A percentile compares a stretch with the other conserved stretches of the same genome.
These are phyloP conservation scores for Mycena filopes DNA, from an alignment of 768 basidiomycete genomes.

Conservation along the genomic window DNA sequence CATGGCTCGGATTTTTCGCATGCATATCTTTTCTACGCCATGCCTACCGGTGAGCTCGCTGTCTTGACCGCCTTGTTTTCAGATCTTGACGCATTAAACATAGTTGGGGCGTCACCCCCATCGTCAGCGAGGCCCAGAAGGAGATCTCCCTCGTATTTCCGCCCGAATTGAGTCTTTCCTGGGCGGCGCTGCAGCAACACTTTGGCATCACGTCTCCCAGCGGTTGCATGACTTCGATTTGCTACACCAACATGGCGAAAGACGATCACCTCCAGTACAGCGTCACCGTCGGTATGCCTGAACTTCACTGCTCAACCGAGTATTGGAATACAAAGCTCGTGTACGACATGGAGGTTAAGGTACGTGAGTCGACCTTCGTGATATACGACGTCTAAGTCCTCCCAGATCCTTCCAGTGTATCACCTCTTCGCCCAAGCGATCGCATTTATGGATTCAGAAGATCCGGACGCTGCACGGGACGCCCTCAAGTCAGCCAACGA, in stretches of 20 bases:
- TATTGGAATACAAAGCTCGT: conserved; percentile 28
- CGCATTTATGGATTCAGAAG: conserved; percentile 4
- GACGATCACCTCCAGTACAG: conserved; percentile 15
- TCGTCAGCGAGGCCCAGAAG: conserved; percentile 17
- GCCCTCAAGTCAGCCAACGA: conserved; percentile 18
- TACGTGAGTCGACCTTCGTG: not conserved
- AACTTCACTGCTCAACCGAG: conserved; percentile 15
- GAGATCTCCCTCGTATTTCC: conserved; percentile 5
- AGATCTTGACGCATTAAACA: not conserved
- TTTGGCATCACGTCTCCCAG: conserved; percentile 19
- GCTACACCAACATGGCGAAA: conserved; percentile 14
- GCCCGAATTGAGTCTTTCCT: conserved; percentile 6
- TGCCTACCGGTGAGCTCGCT: conserved; percentile 20
- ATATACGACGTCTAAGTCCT: too few species aligned
- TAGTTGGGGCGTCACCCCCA: conserved; percentile 26
- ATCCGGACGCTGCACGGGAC: conserved; percentile 5
- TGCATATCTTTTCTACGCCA: conserved; percentile 25
- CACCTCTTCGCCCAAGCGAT: conserved; percentile 16
- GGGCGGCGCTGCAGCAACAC: conserved; percentile 14
- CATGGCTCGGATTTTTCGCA: conserved; percentile 22
- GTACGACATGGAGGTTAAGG: conserved; percentile 19
- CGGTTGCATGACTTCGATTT: conserved; percentile 27
- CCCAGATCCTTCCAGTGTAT: conserved; percentile 18
- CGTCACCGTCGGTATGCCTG: conserved; percentile 18
- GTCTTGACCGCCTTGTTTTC: not conserved